A percentile compares a stretch with the other conserved stretches of the same genome.
phyloP scores from a whole-genome alignment of 805 yeast species.

The Candida alai region DNA sequence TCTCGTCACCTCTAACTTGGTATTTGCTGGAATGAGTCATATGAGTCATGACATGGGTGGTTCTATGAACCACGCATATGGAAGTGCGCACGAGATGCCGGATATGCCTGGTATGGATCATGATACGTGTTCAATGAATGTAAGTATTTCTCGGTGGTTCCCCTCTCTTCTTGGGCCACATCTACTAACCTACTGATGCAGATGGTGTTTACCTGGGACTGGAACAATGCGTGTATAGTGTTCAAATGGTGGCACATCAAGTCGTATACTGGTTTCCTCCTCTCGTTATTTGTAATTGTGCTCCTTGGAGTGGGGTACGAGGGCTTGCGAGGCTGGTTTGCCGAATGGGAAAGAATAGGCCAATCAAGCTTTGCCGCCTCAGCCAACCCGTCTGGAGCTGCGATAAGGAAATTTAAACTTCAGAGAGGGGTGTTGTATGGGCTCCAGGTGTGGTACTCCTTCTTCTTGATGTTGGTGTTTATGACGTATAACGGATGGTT shows the following conservation, averaged over 20 bases:
- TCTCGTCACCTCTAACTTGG: too few relatives aligned
- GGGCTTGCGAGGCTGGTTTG: constrained; percentile 34
- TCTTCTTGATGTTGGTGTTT: constrained; percentile 72
- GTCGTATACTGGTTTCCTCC: constrained; percentile 45
- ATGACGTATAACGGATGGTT: constrained; percentile 89
- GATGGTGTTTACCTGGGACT: constrained; percentile 81
- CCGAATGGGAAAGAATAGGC: constrained; percentile 24
- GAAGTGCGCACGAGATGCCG: too few relatives aligned
- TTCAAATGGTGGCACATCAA: constrained; percentile 79
- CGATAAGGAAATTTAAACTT: constrained; percentile 16
- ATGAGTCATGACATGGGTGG: too few relatives aligned
- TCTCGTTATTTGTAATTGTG: constrained; percentile 49
- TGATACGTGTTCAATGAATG: constrained; percentile 52
- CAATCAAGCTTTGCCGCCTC: constrained; percentile 11
- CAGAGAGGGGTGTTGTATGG: constrained; percentile 51
- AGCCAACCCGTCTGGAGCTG: constrained; percentile 6
- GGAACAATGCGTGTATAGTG: constrained; percentile 66
- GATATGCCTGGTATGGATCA: constrained; percentile 16
- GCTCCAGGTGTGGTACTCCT: constrained; percentile 64
- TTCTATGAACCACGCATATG: too few relatives aligned
- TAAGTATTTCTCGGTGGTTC: constrained; percentile 23
- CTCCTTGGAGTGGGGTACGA: constrained; percentile 58
- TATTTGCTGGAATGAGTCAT: too few relatives aligned
- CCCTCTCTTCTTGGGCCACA: not conserved
- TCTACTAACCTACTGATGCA: constrained; percentile 4